Percentiles rank a stretch among this genome's conserved stretches.
Conservation (phyloP, 202 grass and related monocot species). For the Dendrocalamus latiflorus region DNA sequence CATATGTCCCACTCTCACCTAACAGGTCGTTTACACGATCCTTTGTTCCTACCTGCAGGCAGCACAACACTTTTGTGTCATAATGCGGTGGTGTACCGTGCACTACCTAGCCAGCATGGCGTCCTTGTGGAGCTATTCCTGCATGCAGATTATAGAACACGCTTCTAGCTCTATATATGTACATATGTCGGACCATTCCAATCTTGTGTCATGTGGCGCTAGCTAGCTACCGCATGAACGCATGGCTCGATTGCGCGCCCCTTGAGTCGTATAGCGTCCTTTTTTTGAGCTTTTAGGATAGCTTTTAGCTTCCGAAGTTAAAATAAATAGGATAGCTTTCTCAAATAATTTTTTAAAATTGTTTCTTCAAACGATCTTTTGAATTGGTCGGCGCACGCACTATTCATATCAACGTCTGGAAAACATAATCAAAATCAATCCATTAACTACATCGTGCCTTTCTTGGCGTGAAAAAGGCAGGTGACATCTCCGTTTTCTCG, state of each 20-base stretch:
- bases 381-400: rapidly evolving
- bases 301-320: too few relatives aligned
- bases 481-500: background rate
- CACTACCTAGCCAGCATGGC: background rate
- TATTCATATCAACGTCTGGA: too few relatives aligned
- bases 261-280: too few relatives aligned
- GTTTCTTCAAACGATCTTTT: too few relatives aligned
- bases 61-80: background rate
- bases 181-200: background rate
- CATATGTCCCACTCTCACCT: background rate
- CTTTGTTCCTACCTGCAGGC: background rate
- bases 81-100: background rate
- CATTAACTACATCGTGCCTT: background rate
- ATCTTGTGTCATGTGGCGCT: background rate
- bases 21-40: slow-evolving; percentile 26
- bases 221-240: background rate
- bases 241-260: background rate
- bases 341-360: too few relatives aligned
- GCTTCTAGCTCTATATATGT: background rate
- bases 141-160: background rate
- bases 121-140: background rate
- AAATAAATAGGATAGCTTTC: too few relatives aligned
- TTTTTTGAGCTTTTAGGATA: too few relatives aligned
- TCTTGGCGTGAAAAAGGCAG: background rate
- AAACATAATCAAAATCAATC: too few relatives aligned